Evolutionary conservation across 257 asterid genomes (phyloP), one percentile per base, ranked within the genome.

Genomic region (Eucommia ulmoides): DNA sequence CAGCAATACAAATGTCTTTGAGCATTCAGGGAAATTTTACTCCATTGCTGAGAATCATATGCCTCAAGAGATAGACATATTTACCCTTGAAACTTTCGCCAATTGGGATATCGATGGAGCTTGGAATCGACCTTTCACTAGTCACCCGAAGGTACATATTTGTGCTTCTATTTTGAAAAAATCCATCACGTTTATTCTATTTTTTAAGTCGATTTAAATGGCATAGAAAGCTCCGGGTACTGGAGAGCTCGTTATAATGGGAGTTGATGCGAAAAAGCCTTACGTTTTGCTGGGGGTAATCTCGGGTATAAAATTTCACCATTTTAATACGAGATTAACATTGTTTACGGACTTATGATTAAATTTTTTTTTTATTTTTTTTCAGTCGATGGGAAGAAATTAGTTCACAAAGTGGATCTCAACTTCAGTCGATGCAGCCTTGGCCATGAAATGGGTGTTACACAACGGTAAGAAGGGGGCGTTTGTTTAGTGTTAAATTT

Each of bases 41-140:
- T 78, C 94, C 1, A 50, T 52, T 44, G 53, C 93, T 1, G 93
- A 84, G 66, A 76, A 64, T 53, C 81, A 78, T 58, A 50, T 64
- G n/a, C 88, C 93, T 44, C 88, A 74, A 55, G 83, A 81, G 53
- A 65, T 81, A 3, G 86, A 78, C 49, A 29, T 78, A 26, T 17
- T 3, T 8, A 64, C 88, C 0, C 53, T 84, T 0, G 71, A 73
- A 63, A 77, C 88, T 22, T 25, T 44, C 23, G 74, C 55, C 20
- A 64, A 69, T 55, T 78, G 94, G 86, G 73, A 76, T 26, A 50
- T 74, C 14, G 47, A 63, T 33, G 72, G 75, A 50, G 41, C 64
- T 25, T 84, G 94, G 93, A 54, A 55, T 24, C 68, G 94, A 68
- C 83, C 88, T 6, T 84, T 78, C 54, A 75, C 83, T 24, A 70